Conservation (phyloP, 73 alveolate species). For the Uronychia binucleata region DNA sequence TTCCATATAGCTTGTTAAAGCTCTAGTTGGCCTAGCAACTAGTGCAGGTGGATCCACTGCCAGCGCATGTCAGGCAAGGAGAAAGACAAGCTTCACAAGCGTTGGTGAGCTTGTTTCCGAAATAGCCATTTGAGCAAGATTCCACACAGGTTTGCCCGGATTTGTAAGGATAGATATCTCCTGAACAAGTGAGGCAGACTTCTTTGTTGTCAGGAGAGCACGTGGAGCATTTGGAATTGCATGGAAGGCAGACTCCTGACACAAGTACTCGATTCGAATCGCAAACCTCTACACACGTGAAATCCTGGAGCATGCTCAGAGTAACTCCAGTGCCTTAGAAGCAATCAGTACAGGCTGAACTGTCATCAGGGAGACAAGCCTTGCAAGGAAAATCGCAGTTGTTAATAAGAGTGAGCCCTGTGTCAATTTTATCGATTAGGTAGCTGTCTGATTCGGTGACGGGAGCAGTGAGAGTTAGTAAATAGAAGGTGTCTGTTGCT, state of each 20-base stretch:
- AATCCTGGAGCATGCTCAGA: slow-evolving; percentile 9
- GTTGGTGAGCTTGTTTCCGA: slow-evolving; percentile 12
- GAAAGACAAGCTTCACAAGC: slow-evolving; percentile 30
- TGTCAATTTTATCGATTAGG: slow-evolving; percentile 19
- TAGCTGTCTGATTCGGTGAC: slow-evolving; percentile 6
- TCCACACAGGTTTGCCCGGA: slow-evolving; percentile 32
- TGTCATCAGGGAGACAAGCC: slow-evolving; percentile 13
- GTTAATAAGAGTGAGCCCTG: slow-evolving; percentile 26
- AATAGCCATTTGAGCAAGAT: slow-evolving; percentile 42
- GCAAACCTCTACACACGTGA: slow-evolving; percentile 26
- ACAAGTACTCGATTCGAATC: slow-evolving; percentile 9
- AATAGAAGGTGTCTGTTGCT: slow-evolving; percentile 31
- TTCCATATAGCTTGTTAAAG: slow-evolving; percentile 5
- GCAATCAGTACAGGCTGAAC: slow-evolving; percentile 42
- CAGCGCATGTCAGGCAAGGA: slow-evolving; percentile 51
- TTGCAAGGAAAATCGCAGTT: slow-evolving; percentile 56
- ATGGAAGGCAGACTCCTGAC: slow-evolving; percentile 27
- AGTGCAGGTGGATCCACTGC: slow-evolving; percentile 23
- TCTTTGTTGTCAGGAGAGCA: slow-evolving; percentile 35
- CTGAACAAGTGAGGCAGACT: slow-evolving; percentile 44
- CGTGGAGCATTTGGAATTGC: slow-evolving; percentile 35
- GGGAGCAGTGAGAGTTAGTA: slow-evolving; percentile 14
- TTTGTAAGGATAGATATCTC: slow-evolving; percentile 18
- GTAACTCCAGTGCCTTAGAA: slow-evolving; percentile 19
- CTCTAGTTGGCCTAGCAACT: slow-evolving; percentile 35